Evolutionary conservation across 768 basidiomycete species (phyloP).

Genomic region (Rhizopogon sp.): DNA sequence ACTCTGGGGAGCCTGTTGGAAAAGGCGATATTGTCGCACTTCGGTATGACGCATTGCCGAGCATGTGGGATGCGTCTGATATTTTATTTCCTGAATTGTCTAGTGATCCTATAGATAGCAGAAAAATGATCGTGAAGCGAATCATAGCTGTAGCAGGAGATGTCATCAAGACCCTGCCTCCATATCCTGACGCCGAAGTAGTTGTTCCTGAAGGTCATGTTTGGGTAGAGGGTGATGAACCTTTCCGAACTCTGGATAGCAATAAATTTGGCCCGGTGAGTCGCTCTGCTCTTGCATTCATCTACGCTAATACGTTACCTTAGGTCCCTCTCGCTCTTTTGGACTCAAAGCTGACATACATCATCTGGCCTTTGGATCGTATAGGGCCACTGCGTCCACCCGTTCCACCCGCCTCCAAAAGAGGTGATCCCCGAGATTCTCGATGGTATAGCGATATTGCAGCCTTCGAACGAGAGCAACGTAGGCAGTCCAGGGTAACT

Average conservation of each 20-base stretch:
- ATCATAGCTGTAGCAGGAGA: slow-evolving; percentile 64
- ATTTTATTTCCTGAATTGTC: not conserved
- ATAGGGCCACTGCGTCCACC: slow-evolving; percentile 31
- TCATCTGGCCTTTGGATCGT: slow-evolving; percentile 50
- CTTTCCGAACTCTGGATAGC: slow-evolving; percentile 65
- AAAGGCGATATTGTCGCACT: slow-evolving; percentile 67
- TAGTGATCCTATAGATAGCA: slow-evolving; percentile 58
- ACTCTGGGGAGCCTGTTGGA: slow-evolving; percentile 29
- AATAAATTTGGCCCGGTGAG: slow-evolving; percentile 68
- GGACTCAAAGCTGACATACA: slow-evolving; percentile 43
- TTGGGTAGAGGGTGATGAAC: slow-evolving; percentile 78
- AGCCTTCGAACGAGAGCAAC: slow-evolving; percentile 25
- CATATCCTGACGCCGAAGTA: slow-evolving; percentile 53
- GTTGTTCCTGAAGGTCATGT: slow-evolving; percentile 56
- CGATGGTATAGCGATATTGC: slow-evolving; percentile 24
- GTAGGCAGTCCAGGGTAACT: slow-evolving; percentile 18
- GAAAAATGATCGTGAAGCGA: slow-evolving; percentile 56
- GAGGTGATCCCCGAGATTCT: slow-evolving; percentile 16
- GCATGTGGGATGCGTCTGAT: not conserved
- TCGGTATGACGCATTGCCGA: slow-evolving; percentile 32
- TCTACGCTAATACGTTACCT: not conserved
- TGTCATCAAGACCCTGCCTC: slow-evolving; percentile 59
- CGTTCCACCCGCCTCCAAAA: slow-evolving; percentile 12
- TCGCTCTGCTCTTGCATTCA: slow-evolving; percentile 5
- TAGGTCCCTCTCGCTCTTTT: slow-evolving; percentile 42